phyloP scores from a whole-genome alignment of 1,284 basidiomycete species.

The Ustilago xerochloae region DNA sequence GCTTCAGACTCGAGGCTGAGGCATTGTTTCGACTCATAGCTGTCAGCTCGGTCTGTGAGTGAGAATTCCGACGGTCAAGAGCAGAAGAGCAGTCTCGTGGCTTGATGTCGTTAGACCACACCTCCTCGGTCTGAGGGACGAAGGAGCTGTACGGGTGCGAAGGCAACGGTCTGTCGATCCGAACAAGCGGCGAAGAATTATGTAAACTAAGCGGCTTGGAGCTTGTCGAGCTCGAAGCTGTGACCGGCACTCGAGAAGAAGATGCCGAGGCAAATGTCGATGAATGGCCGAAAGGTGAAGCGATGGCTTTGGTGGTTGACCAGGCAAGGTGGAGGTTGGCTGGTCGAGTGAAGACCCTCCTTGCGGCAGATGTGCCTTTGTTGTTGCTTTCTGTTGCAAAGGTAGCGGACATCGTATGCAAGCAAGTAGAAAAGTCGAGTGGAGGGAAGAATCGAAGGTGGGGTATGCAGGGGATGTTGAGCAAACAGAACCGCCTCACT shows the following conservation, averaged over 20 bases:
- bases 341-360: slow-evolving; percentile 21
- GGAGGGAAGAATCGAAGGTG: neutral
- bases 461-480: no score
- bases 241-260: neutral
- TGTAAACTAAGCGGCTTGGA: neutral
- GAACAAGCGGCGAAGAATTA: neutral
- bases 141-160: slow-evolving; percentile 23
- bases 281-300: neutral
- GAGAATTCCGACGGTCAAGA: neutral
- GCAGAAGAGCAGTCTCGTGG: neutral
- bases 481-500: no score
- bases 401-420: neutral
- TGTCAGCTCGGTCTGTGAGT: neutral
- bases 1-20: neutral
- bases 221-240: neutral
- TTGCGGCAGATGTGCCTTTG: neutral
- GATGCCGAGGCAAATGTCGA: neutral
- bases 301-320: slow-evolving; percentile 6
- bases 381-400: neutral
- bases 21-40: neutral
- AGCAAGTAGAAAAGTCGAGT: neutral
- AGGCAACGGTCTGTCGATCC: neutral
- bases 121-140: neutral
- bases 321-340: slow-evolving; percentile 29
- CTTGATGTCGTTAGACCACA: no score